Base-by-base conservation (phyloP, 2,329 filamentous ascomycete genomes). In the Botrytis sinoallii region DNA sequence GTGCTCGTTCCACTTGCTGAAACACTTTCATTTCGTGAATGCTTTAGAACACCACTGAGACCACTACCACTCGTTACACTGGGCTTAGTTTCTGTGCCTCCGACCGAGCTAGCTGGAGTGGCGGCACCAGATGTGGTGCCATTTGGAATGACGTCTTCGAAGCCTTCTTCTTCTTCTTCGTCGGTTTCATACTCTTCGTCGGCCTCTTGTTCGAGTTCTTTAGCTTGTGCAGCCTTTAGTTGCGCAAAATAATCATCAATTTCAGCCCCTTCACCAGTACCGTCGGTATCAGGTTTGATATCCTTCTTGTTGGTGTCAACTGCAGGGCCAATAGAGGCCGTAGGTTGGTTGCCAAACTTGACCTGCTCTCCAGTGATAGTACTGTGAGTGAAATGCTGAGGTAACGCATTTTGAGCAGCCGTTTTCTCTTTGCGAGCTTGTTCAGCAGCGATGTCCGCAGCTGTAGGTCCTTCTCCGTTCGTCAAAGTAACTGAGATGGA, bases 401-500 rank as follows among this genome's bases (percentile, higher is more conserved):
- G 92, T 75, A 94, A 82, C 12, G 89, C 90, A 79, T 94, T 94
- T 79, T 93, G 90, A 77, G 86, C 85, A 2, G 90, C 88, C 75
- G 90, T 85, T 81, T 89, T 88, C 79, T 91, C 90, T 80, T 90
- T 91, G 64, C 87, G 86, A n/a, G 86, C 87, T 74, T 87, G 85
- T 78, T 92, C 91, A 48, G 88, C 89, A 52, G 88, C 88, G 80
- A 88, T 88, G 78, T 92, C 90, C 69, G 90, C 91, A 77, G 91
- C 90, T 18, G 89, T 88, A 9, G 88, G 90, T 20, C 91, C 90
- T 67, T 89, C 88, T 35, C 86, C 87, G 14, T 89, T 89, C 29
- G 90, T 91, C 75, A 94, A 91, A 74, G 88, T 90, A 74, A 93
- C 89, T 25, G 88, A 87, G 77, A 94, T 91, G 66, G 89, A 90